Evolutionary conservation across 192 early-diverging fungal species (phyloP), one percentile per base, ranked within the genome.

Genomic region (Mortierella alpina): DNA sequence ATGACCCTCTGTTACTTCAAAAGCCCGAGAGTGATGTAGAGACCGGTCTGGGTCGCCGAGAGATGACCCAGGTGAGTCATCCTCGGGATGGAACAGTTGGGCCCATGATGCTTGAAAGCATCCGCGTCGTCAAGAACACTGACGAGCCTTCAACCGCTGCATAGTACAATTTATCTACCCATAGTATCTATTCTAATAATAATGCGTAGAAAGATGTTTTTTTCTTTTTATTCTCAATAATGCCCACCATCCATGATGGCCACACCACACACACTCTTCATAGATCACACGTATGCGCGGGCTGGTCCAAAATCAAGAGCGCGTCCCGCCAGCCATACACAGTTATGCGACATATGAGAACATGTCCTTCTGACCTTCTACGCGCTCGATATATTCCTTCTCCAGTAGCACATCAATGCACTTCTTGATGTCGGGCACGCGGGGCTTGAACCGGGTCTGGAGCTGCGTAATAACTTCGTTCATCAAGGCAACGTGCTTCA

Each of bases 331-430:
- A 31, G 31, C 31, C 31, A 31, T 31, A 31, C 31, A 3, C 31
- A 31, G 31, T 85, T 87, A 93, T 18, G 94, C 93, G 14, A 94
- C 87, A 73, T 96, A 98, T 49, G 88, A 92, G 83, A 93, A 97
- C 83, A 91, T 90, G 74, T 97, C 94, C 68, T 91, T 91, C 57
- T 91, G 88, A 50, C 87, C 91, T 41, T 95, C 94, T 49, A 90
- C 91, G 59, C 97, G 91, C 86, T 97, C 96, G 67, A 98, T 87
- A 65, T 94, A 99, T 84, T 95, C 95, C 75, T 92, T 94, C 70
- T 98, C 96, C 64, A 99, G 82, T 50, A 98, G 84, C 41, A 92
- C 90, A 73, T 98, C 97, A 74, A 99, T 99, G 55, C 92, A 93
- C 88, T 98, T 96, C 80, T 99, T 99, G 84, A 99, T 98, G 62